Evolutionary conservation across 2,329 filamentous ascomycete genomes (phyloP), one percentile per base, ranked within the genome.

Genomic region (Hirsutella minnesotensis): DNA sequence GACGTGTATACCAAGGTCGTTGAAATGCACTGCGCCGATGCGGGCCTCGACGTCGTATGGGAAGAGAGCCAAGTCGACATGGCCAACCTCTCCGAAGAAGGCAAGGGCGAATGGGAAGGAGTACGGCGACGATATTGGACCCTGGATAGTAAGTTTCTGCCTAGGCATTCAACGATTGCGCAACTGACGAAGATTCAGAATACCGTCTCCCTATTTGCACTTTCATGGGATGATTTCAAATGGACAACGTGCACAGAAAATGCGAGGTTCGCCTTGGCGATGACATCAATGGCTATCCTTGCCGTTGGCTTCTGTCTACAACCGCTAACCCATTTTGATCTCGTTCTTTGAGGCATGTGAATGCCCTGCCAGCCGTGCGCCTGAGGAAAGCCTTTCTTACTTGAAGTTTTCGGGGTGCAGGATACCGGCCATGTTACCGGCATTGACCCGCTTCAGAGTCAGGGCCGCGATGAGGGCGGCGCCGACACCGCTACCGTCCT

Each of bases 401-500:
- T 59, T 56, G 51, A 75, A 82, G 58, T 81, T 78, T 60, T 81
- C 77, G 2, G 74, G 76, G 57, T 81, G 75, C 54, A 80, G 61
- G 48, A 83, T 78, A 56, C 79, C 79, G 13, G 75, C 70, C 59
- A 79, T 48, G 55, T 81, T 82, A 42, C 79, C 79, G 40, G 71
- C 68, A 57, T 76, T 68, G 47, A 81, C 75, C 42, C 79, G 66
- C 71, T 82, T 76, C 49, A 81, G 62, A 13, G 79, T 83, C 58
- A 83, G 58, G 12, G 79, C 79, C 8, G 92, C 92, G 69, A 98
- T 96, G 47, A 98, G 68, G 4, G 92, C 92, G 37, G 90, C 92
- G 52, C 90, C 90, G n/a, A 96, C 92, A 75, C 90, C 92, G 51
- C 83, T 90, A 50, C 92, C 92, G 61, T 98, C 92, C 67, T 98